A percentile compares a stretch with the other conserved stretches of the same genome.
Evolutionary conservation across 768 basidiomycete species (phyloP).

Genomic region (Pleurotus tuoliensis): DNA sequence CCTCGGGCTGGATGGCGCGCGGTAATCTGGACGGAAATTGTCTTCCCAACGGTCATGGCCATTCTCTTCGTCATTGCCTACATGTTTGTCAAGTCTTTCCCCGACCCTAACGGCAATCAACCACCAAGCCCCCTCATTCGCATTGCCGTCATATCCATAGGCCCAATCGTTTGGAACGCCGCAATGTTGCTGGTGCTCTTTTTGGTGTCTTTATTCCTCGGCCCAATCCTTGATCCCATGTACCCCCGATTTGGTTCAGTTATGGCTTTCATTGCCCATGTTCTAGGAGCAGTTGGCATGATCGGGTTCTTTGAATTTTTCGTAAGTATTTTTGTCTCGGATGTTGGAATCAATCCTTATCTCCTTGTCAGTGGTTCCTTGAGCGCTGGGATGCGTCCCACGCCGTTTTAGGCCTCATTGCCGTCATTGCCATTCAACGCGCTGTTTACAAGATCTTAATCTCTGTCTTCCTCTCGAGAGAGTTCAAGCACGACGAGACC

Average conservation of each 20-base stretch:
- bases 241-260: slow-evolving; percentile 89
- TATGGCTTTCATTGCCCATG: slow-evolving; percentile 89
- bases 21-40: slow-evolving; percentile 81
- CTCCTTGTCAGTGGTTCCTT: slow-evolving; percentile 77
- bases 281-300: slow-evolving; percentile 79
- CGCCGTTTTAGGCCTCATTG: slow-evolving; percentile 89
- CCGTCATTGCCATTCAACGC: slow-evolving; percentile 88
- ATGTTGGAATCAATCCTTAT: slow-evolving; percentile 8
- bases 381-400: slow-evolving; percentile 90
- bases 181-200: slow-evolving; percentile 84
- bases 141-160: slow-evolving; percentile 88
- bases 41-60: slow-evolving; percentile 85
- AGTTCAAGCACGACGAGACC: slow-evolving; percentile 99
- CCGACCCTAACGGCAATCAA: slow-evolving; percentile 49
- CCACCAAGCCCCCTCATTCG: slow-evolving; percentile 86
- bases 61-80: slow-evolving; percentile 84
- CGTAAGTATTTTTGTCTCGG: slow-evolving; percentile 40
- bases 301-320: slow-evolving; percentile 96
- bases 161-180: slow-evolving; percentile 95
- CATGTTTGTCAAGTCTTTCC: slow-evolving; percentile 92
- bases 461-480: slow-evolving; percentile 89
- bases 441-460: slow-evolving; percentile 93
- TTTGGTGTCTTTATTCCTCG: slow-evolving; percentile 87
- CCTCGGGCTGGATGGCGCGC: slow-evolving; percentile 92
- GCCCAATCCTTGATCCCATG: slow-evolving; percentile 80